These are phyloP conservation scores for Porpolomopsis calyptriformis DNA, from an alignment of 768 basidiomycete genomes.

Conservation along the genomic window DNA sequence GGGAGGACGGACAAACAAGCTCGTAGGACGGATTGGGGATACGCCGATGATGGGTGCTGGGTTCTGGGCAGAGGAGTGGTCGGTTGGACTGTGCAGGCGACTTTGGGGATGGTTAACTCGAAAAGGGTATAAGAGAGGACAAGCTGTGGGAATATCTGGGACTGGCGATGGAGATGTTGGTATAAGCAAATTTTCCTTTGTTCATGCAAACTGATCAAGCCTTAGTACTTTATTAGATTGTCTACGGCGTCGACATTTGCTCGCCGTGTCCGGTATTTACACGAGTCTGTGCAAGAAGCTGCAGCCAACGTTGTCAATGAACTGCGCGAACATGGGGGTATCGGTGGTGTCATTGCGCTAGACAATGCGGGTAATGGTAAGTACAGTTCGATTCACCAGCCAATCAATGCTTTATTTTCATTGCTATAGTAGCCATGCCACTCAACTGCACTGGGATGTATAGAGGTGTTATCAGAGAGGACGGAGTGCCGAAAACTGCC, in stretches of 20 bases:
- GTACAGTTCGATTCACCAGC: conserved; percentile 8
- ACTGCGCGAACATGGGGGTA: conserved; percentile 45
- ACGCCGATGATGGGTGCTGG: conserved; percentile 71
- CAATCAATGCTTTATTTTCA: not conserved
- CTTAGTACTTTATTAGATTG: conserved; percentile 67
- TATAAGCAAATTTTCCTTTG: conserved; percentile 29
- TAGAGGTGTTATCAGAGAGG: conserved; percentile 58
- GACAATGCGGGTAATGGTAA: conserved; percentile 61
- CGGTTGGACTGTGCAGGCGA: conserved; percentile 21
- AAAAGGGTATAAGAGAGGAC: conserved; percentile 15
- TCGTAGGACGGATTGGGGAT: conserved; percentile 75
- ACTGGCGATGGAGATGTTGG: conserved; percentile 80
- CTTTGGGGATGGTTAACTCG: conserved; percentile 33
- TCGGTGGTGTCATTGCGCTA: conserved; percentile 68
- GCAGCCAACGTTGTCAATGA: conserved; percentile 46
- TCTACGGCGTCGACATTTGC: conserved; percentile 59
- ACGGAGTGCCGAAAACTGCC: conserved; percentile 63
- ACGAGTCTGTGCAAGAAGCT: conserved; percentile 49
- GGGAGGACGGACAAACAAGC: conserved; percentile 75
- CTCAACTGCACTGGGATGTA: conserved; percentile 79
- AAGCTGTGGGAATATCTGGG: conserved; percentile 66
- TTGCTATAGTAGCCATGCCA: conserved; percentile 52
- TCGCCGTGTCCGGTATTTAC: conserved; percentile 48
- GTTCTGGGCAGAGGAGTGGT: conserved; percentile 82
- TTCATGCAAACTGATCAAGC: conserved; percentile 2